Conservation (phyloP, 371 early-diverging fungal genomes). For the Rhizomucor pusillus region DNA sequence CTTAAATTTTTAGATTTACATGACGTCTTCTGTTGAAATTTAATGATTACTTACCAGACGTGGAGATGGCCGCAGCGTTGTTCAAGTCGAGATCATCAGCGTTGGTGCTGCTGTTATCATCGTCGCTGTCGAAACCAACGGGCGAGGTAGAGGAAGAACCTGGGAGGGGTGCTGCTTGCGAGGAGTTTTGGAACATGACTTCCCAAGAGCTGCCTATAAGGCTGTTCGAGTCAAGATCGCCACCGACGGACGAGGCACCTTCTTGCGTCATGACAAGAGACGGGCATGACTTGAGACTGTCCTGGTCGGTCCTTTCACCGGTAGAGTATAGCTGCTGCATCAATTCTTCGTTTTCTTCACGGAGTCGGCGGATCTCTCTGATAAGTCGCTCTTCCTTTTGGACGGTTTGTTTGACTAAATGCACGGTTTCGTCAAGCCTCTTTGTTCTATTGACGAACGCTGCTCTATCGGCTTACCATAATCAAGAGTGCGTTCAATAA, state of each 20-base stretch:
- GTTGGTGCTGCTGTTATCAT: slow-evolving; percentile 12
- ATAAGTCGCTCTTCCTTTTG: slow-evolving; percentile 36
- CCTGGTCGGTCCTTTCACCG: slow-evolving; percentile 1
- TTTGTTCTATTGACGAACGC: too few species aligned
- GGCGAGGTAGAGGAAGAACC: slow-evolving; percentile 8
- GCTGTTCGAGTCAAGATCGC: slow-evolving; percentile 1
- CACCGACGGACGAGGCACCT: background rate
- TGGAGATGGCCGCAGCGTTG: background rate
- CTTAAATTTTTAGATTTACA: slow-evolving; percentile 1
- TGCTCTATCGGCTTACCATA: slow-evolving; percentile 27
- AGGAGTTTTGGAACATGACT: background rate
- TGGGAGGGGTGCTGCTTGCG: background rate
- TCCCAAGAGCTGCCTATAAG: background rate
- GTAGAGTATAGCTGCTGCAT: slow-evolving; percentile 17
- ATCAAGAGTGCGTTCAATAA: slow-evolving; percentile 67
- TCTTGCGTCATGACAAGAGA: slow-evolving; percentile 4
- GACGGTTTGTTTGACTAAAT: slow-evolving; percentile 30
- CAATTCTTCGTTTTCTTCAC: slow-evolving; percentile 28
- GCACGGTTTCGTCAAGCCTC: too few species aligned
- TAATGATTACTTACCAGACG: too few species aligned
- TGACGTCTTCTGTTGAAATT: background rate
- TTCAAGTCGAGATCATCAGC: slow-evolving; percentile 9
- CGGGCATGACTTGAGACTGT: slow-evolving; percentile 9
- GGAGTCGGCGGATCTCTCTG: slow-evolving; percentile 27
- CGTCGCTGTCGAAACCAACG: slow-evolving; percentile 6